Evolutionary conservation across 2,329 filamentous ascomycete species (phyloP), one percentile per base, ranked within the genome.

Genomic region (Graphilbum ipis-grandicollis): DNA sequence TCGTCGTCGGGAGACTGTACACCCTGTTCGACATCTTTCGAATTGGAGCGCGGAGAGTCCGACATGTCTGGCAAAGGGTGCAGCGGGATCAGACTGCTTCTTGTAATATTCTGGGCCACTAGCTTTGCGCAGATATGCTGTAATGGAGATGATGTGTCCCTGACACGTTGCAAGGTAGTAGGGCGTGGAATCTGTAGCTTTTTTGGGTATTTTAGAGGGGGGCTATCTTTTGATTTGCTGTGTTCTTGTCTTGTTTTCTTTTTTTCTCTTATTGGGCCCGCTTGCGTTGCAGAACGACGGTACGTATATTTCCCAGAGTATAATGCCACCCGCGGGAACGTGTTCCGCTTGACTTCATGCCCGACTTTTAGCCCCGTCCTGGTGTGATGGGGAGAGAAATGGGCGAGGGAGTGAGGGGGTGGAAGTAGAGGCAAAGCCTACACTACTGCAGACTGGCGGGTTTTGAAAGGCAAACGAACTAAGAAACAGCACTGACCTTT

Each of bases 1-100:
- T 90, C 83, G 68, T 92, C 83, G 66, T 90, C 85, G 68, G 78
- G 77, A 67, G 85, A 92, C 69, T 84, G 82, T 73, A 73, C 79
- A 73, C 74, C 78, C 71, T 79, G 80, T 71, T 93, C 88, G 70
- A 85, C 81, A 68, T 92, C 84, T 71, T 92, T 90, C 56, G 82
- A 77, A 69, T 85, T 83, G 74, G 79, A 85, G 74, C 84, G 68
- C 61, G 69, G 68, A 63, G 70, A 72, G 61, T 72, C 81, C 69
- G 86, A 93, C 86, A 94, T 90, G 84, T 82, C 78, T 77, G 75
- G 75, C 68, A 71, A 68, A 65, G 64, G 71, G 68, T 68, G 72
- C 67, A 67, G 68, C n/a, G 68, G 57, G 68, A 62, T 7, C 63
- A 66, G 59, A 64, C 67, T 70, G 67, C 60, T 65, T 68, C 63